phyloP scores from a whole-genome alignment of 805 yeast species.

The Wickerhamomyces queroliae region DNA sequence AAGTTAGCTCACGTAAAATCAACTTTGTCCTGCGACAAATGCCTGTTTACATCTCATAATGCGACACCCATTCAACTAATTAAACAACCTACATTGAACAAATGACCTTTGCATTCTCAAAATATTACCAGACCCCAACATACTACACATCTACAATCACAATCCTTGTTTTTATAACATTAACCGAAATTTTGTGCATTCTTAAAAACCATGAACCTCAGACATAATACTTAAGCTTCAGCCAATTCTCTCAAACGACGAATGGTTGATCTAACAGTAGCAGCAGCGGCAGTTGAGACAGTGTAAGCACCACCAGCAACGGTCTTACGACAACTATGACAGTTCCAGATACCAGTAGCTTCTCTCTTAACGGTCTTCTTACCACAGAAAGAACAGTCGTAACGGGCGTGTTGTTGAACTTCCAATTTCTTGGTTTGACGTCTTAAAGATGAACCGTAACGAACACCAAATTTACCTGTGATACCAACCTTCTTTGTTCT shows the following conservation, averaged over 20 bases:
- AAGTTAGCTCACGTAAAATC: too few species aligned
- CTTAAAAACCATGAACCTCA: slow-evolving; percentile 6
- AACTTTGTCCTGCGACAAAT: too few species aligned
- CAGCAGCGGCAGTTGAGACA: slow-evolving; percentile 99
- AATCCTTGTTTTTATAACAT: too few species aligned
- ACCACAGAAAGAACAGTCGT: slow-evolving; percentile 99
- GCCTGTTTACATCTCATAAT: too few species aligned
- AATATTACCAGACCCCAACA: too few species aligned
- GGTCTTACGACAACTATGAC: slow-evolving; percentile 91
- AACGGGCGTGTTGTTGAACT: slow-evolving; percentile 97
- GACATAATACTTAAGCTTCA: slow-evolving; percentile 73
- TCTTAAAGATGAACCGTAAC: slow-evolving; percentile 99
- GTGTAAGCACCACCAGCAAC: slow-evolving; percentile 99
- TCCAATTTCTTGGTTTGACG: slow-evolving; percentile 99
- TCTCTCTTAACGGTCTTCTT: slow-evolving; percentile 97
- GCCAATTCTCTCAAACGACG: slow-evolving; percentile 99
- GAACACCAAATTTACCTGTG: slow-evolving; percentile 99
- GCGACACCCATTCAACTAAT: too few species aligned
- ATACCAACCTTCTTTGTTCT: slow-evolving; percentile 99
- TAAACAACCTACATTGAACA: too few species aligned
- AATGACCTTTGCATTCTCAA: too few species aligned
- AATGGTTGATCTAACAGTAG: slow-evolving; percentile 99
- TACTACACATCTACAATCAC: too few species aligned
- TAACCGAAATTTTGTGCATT: too few species aligned
- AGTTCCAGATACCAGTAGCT: slow-evolving; percentile 98